Evolutionary conservation across 768 basidiomycete genomes (phyloP), one percentile per base, ranked within the genome.

Genomic region (Rhizopogon vinicolor): DNA sequence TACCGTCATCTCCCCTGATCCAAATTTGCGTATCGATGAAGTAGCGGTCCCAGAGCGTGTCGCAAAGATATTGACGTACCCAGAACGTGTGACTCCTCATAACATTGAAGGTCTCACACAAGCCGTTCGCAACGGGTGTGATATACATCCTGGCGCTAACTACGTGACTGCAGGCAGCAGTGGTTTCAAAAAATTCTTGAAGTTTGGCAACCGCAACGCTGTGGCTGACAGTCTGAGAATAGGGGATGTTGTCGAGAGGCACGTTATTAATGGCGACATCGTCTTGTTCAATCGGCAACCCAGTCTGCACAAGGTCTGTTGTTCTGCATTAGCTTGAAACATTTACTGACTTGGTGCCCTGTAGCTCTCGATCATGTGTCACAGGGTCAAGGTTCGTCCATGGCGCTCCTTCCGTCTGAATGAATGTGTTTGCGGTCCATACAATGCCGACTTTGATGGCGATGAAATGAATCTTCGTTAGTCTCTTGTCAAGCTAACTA

Each of bases 401-500:
- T 99, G 97, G 97, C 78, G 96, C 60, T 91, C 97, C 1, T 98
- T 99, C 76, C 82, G 97, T 33, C 74, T 99, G 54, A 99, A 99
- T 66, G 97, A 99, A 69, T 99, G 97, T 83, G 97, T 98, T 8
- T 99, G 97, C 72, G 94, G 92, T 45, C 97, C 97, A 7, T 98
- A 98, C 74, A 98, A 98, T 66, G 97, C 97, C 48, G 97, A 99
- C 77, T 99, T 99, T 61, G 97, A 99, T 68, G 97, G 97, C 58
- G 97, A 99, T 68, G 97, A 99, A 70, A 99, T 99, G 97, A 99
- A 99, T 73, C 76, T 99, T 64, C 97, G 96, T 95, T 65, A 64
- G 91, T 68, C 50, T 44, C 37, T 22, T 19, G 5, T 25, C 19
- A 25, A 37, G 22, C 33, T 37, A 9, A 25, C 19, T 25, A 16